Evolutionary conservation across 768 basidiomycete genomes (phyloP), one percentile per base, ranked within the genome.

Genomic region (Kwoniella heveanensis): DNA sequence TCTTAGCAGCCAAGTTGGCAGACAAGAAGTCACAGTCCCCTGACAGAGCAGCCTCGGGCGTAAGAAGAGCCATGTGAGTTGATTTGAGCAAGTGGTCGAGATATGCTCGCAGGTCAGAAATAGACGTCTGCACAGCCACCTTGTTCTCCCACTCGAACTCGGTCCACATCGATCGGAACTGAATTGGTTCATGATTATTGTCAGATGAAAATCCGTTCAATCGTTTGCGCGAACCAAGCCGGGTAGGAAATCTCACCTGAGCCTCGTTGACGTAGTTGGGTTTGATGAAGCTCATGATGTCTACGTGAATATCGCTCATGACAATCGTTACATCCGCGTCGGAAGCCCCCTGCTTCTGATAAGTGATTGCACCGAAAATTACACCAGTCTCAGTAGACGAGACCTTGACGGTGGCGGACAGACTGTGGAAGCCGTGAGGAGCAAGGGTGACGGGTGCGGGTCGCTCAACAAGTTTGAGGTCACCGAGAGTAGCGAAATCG

Each of bases 91-190:
- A 90, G 73, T 97, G 92, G 62, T 88, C 85, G 61, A 99, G 86
- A 83, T 96, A 96, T 66, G 88, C 87, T 47, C 90, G 90, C 22
- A 92, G 88, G 69, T 92, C 88, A 85, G 80, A 94, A 86, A 24
- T 86, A 81, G 50, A 88, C 90, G 68, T 88, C 88, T 58, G 97
- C 91, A 76, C 67, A 6, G 97, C 97, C 59, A 98, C 95, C 72
- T 94, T 86, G 82, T 99, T 99, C 85, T 64, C 95, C 95, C 95
- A 99, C 80, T 99, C 95, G 74, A 99, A 99, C 80, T 98, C 96
- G 26, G 94, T 99, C 95, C 95, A 96, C 92, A 95, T 95, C 79
- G 87, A 91, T 30, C 95, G 87, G 76, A 72, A 77, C 70, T 71
- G 39, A 9, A 17, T 7, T 44, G n/a, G n/a, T n/a, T n/a, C 32